Conservation (phyloP, 2,329 filamentous ascomycete genomes). For the Arthrobotrys sphaeroides region DNA sequence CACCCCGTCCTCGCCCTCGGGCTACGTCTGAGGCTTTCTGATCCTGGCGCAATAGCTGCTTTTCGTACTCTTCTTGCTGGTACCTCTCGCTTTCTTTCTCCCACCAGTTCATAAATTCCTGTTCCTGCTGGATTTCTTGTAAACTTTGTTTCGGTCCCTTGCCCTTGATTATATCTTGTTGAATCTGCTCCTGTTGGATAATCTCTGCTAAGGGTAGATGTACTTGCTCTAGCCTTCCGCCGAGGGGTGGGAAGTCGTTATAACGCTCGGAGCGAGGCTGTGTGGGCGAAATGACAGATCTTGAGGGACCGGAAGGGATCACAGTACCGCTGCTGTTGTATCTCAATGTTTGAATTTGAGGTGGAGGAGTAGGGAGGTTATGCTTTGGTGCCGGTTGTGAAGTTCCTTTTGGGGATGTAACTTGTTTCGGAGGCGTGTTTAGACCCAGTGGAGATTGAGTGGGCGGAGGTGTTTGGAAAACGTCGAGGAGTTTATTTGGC, state of each 20-base stretch:
- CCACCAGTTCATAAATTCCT: slow-evolving; percentile 98
- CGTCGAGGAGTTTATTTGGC: slow-evolving; percentile 10
- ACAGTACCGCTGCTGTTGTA: slow-evolving; percentile 45
- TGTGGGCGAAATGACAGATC: neutral
- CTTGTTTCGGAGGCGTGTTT: slow-evolving; percentile 31
- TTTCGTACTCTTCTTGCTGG: slow-evolving; percentile 31
- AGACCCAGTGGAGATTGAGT: neutral
- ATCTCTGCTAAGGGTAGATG: slow-evolving; percentile 87
- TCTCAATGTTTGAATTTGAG: slow-evolving; percentile 30
- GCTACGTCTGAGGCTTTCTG: slow-evolving; percentile 1
- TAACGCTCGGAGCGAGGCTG: slow-evolving; percentile 25
- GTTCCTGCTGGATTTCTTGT: slow-evolving; percentile 94
- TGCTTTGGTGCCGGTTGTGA: slow-evolving; percentile 13
- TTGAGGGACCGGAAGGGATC: neutral
- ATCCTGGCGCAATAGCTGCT: slow-evolving; percentile 15
- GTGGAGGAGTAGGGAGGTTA: slow-evolving; percentile 15
- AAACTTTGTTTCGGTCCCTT: slow-evolving; percentile 87
- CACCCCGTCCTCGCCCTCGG: slow-evolving; percentile 35
- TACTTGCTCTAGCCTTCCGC: slow-evolving; percentile 22
- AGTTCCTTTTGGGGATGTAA: slow-evolving; percentile 21
- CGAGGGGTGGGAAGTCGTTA: slow-evolving; percentile 37
- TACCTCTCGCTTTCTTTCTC: slow-evolving; percentile 78
- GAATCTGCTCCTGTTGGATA: slow-evolving; percentile 82
- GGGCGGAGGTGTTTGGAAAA: slow-evolving; percentile 14
- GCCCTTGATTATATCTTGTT: slow-evolving; percentile 83